A percentile compares a stretch with the other conserved stretches of the same genome.
These are phyloP conservation scores for Crithidia acanthocephali DNA, from an alignment of 208 protist genomes.

Conservation along the genomic window DNA sequence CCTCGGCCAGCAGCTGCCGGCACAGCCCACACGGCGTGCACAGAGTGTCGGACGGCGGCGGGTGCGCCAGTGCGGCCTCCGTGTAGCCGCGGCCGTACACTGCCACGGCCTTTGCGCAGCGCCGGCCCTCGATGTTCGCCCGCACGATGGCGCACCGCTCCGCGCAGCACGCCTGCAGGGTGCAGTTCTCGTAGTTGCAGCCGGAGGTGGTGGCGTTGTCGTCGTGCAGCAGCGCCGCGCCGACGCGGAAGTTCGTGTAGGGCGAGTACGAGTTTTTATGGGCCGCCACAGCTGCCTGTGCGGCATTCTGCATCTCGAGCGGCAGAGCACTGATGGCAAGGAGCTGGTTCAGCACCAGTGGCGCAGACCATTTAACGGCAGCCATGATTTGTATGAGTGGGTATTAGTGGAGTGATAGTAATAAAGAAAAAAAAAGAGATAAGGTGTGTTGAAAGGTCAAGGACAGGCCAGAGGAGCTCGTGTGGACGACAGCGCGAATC, in stretches of 20 bases:
- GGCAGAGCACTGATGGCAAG: slow-evolving; percentile 45
- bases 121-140: slow-evolving; percentile 70
- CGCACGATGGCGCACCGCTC: slow-evolving; percentile 87
- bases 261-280: slow-evolving; percentile 64
- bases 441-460: too few relatives aligned
- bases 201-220: slow-evolving; percentile 67
- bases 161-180: slow-evolving; percentile 76
- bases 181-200: slow-evolving; percentile 91
- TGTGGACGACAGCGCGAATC: too few relatives aligned
- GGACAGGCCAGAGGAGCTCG: too few relatives aligned
- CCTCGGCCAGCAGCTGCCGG: slow-evolving; percentile 82
- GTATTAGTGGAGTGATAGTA: too few relatives aligned
- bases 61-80: slow-evolving; percentile 12
- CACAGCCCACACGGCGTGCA: slow-evolving; percentile 87
- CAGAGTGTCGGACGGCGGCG: slow-evolving; percentile 36
- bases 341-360: slow-evolving; percentile 40
- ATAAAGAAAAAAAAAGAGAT: too few relatives aligned
- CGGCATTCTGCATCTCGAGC: slow-evolving; percentile 43
- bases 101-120: slow-evolving; percentile 73
- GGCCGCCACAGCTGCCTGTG: slow-evolving; percentile 55
- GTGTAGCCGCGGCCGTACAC: slow-evolving; percentile 61
- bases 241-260: slow-evolving; percentile 85
- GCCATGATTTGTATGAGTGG: slow-evolving; percentile 14
- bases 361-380: slow-evolving; percentile 26
- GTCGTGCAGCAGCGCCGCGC: slow-evolving; percentile 75